phyloP scores from a whole-genome alignment of 1,284 basidiomycete species.

The Sparassis latifolia region DNA sequence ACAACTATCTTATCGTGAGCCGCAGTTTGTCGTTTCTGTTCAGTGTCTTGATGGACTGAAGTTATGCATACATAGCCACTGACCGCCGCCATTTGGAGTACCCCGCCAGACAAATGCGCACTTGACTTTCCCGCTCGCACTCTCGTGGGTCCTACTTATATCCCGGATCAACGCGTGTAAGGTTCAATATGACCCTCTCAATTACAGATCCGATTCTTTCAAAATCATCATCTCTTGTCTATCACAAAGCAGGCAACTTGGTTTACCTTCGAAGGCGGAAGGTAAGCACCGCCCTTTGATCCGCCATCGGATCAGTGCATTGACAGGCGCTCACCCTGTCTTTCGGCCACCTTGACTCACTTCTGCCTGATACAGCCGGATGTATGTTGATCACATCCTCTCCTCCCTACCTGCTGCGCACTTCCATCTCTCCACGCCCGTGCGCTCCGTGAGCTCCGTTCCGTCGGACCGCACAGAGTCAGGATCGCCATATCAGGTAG shows the following conservation, averaged over 20 bases:
- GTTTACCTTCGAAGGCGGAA: conserved; percentile 73
- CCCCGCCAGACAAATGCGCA: conserved; percentile 66
- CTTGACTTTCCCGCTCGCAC: conserved; percentile 71
- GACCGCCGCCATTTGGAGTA: conserved; percentile 81
- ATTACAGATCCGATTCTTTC: conserved; percentile 60
- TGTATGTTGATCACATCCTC: conserved; percentile 65
- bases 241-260: conserved; percentile 70
- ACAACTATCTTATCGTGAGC: conserved; percentile 77
- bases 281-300: conserved; percentile 29
- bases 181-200: background rate
- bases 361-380: conserved; percentile 33
- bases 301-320: background rate
- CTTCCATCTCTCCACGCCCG: conserved; percentile 56
- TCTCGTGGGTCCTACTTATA: conserved; percentile 34
- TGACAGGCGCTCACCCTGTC: too few species aligned
- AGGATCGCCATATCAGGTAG: conserved; percentile 21
- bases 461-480: background rate
- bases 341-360: too few species aligned
- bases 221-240: conserved; percentile 78
- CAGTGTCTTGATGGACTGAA: background rate
- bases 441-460: conserved; percentile 32
- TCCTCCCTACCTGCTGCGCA: conserved; percentile 43
- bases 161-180: background rate
- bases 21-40: background rate
- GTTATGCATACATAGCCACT: conserved; percentile 37